Base-by-base conservation (phyloP, 495 filamentous ascomycete genomes). In the Podospora appendiculata region DNA sequence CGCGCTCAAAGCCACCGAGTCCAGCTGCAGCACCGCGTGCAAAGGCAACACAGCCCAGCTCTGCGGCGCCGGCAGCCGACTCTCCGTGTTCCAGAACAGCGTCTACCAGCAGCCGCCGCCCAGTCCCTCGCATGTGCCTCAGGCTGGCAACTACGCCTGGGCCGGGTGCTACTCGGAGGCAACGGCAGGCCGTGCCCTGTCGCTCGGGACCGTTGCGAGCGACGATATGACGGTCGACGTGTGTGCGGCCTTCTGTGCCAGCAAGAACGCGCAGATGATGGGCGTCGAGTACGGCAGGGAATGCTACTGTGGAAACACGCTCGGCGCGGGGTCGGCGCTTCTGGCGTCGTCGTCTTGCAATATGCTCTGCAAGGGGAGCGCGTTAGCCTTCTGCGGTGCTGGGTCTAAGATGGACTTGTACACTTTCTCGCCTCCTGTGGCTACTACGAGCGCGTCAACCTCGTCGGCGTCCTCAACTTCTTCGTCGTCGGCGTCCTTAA, bases 151-250 rank as follows among this genome's bases (percentile, higher is more conserved):
- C 50, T 72, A 66, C 18, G 59, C 53, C 40, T 72, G 63, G 54
- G 60, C 59, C 50, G 70, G 71, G 33, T 74, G 68, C 53, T 63
- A 61, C 34, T 68, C 69, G 10, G 66, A 71, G 41, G 63, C 59
- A 8, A 64, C 52, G 16, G 50, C 45, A 6, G 48, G 44, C 8
- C 82, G 83, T 43, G 80, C 81, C 14, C 72, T 87, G 42, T 66
- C 66, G 2, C 62, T 63, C 13, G 79, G 74, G 14, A 71, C 70
- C 48, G 68, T 65, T 7, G 62, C 66, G 25, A 58, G 68, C 45
- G 59, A 74, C 56, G 52, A 56, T 35, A 61, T 67, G 54, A 72
- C 67, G 1, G 52, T 71, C 13, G 64, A 66, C 32, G 50, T 51
- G 38, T 73, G 70, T 51, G 64, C 64, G 6, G 52, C 52, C 10